Evolutionary conservation across 83 land plant genomes (phyloP), one percentile per base, ranked within the genome.

Genomic region (Thuja plicata): DNA sequence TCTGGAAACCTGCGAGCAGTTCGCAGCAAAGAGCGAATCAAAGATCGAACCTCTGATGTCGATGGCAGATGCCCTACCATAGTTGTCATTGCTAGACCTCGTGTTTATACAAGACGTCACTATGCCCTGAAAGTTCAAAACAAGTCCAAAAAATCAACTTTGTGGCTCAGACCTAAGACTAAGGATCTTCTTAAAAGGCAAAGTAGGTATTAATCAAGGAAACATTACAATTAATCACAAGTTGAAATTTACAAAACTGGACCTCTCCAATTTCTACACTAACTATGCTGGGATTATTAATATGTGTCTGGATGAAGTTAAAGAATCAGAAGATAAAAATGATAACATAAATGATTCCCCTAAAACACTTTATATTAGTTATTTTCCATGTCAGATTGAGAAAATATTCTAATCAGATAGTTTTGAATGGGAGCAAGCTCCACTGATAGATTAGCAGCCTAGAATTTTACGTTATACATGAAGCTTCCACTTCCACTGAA

Each of bases 1-100:
- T 97, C 97, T 37, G 91, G 12, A 89, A 96, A 96, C 77, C 88
- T 91, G 9, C 94, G 90, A 34, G 95, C 95, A 84, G 93, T 90
- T 10, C 95, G 90, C 40, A 96, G 89, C 17, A 97, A 91, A 1
- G 97, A 92, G 43, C 96, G 90, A 92, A 91, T 90, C 30, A 97
- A 91, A 12, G 92, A 87, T 78, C 92, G 91, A 10, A 94, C 92
- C 88, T 95, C 94, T 10, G 78, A 60, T 0, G 94, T 70, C 48
- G 94, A 86, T 1, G 95, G 98, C 57, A 8, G 60, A 52, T 15
- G 86, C 57, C 86, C 86, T 27, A 50, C 32, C 12, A 35, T 48
- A n/a, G 21, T 50, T 30, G 86, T 19, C 86, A 84, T 84, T 78
- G 43, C 45, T 78, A 78, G 45, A 78, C 45, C 82, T 78, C 13